Evolutionary conservation across 306 rosid species (phyloP), one percentile per base, ranked within the genome.

Genomic region (Delonix regia): DNA sequence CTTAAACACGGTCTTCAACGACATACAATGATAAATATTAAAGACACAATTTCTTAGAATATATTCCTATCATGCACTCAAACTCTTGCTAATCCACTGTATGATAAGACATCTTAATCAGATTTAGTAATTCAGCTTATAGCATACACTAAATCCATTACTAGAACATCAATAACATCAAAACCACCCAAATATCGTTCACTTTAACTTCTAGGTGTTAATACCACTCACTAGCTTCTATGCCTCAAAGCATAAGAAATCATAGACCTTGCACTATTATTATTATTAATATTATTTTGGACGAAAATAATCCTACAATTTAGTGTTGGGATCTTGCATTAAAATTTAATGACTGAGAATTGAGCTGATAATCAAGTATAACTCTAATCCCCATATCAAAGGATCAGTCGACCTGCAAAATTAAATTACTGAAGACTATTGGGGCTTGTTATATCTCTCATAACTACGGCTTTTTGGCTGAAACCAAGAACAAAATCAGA

Each of bases 201-300:
- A 57, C 64, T 19, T 25, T 18, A 57, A 57, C 11, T 57, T 24
- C 1, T 3, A 22, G 64, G 64, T 13, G 44, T 39, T 39, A 39
- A 7, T 4, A 1, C 47, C 47, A 42, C 47, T 8, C 47, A 42
- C 8, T 72, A 72, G 27, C 25, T 61, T 49, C n/a, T 72, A 63
- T 39, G 11, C 74, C 78, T 61, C 25, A 80, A 65, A 42, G 63
- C 83, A 65, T 55, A 63, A n/a, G 53, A 80, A 52, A 75, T 5
- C 16, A 33, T 55, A 38, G 33, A 57, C 34, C 38, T 59, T 51
- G 34, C 11, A 62, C 7, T 9, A 16, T 18, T 1, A 16, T 18
- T 2, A 16, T 2, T 14, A 16, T 15, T 0, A 48, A 4, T 49
- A 49, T 49, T 49, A n/a, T 14, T 16, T 18, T 51, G 25, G 57